Conservation (phyloP, 1,284 basidiomycete genomes). For the Ustilago nuda region DNA sequence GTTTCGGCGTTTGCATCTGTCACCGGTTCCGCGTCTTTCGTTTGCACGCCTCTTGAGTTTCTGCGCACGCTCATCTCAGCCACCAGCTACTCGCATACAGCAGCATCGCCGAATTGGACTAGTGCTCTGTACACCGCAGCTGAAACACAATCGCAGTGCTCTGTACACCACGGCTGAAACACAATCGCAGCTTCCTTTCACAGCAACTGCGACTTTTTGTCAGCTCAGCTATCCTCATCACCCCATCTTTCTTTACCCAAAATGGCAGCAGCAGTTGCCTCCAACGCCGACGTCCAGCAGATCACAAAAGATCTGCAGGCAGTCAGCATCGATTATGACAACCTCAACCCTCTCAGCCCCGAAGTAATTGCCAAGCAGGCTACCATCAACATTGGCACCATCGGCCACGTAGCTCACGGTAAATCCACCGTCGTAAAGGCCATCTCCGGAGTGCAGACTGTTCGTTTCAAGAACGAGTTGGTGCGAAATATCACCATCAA, state of each 20-base stretch:
- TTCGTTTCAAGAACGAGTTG: slow-evolving; percentile 95
- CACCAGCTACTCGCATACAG: slow-evolving; percentile 2
- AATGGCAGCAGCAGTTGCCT: slow-evolving; percentile 54
- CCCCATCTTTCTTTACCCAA: slow-evolving; percentile 11
- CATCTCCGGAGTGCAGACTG: slow-evolving; percentile 98
- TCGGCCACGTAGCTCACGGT: slow-evolving; percentile 77
- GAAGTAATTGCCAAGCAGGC: slow-evolving; percentile 99
- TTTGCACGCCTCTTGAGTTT: slow-evolving; percentile 8
- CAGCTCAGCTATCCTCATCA: slow-evolving; percentile 7
- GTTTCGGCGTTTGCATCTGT: slow-evolving; percentile 12
- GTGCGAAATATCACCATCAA: slow-evolving; percentile 97
- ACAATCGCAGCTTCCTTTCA: not conserved
- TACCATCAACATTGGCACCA: slow-evolving; percentile 69
- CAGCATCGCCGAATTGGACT: slow-evolving; percentile 3
- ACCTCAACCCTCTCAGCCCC: slow-evolving; percentile 88
- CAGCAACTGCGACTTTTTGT: not conserved
- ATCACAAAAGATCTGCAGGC: slow-evolving; percentile 47
- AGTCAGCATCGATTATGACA: slow-evolving; percentile 50
- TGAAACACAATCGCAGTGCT: not conserved
- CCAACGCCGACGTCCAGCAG: slow-evolving; percentile 39
- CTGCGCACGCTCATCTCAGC: not conserved
- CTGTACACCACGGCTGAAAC: not conserved
- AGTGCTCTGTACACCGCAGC: not conserved
- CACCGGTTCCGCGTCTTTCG: slow-evolving; percentile 8
- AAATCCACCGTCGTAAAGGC: slow-evolving; percentile 99